These are phyloP conservation scores for Trametopsis cervina DNA, from an alignment of 768 basidiomycete genomes.

Conservation along the genomic window DNA sequence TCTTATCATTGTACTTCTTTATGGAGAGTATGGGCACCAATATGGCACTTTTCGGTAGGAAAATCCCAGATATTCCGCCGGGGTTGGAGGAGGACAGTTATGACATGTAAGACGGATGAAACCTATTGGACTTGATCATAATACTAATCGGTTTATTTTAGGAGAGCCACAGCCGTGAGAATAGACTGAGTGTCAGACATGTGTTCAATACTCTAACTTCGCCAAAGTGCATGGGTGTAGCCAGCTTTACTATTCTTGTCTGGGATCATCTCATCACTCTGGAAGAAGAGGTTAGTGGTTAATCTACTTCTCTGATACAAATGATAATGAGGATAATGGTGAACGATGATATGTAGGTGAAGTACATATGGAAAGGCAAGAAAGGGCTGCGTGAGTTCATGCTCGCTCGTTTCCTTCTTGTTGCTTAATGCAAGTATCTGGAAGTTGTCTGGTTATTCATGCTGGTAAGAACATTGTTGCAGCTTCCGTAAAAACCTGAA, in stretches of 20 bases:
- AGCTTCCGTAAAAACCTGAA: no score
- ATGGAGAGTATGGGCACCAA: no score
- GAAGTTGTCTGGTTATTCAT: constrained; percentile 33
- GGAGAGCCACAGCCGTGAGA: constrained; percentile 9
- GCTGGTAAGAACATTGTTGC: constrained; percentile 19
- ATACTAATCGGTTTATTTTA: neutral
- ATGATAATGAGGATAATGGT: no score
- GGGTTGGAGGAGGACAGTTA: neutral
- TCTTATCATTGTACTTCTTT: no score
- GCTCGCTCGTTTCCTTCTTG: no score
- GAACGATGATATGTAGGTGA: no score
- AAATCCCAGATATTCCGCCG: neutral
- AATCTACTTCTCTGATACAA: neutral
- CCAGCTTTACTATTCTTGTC: constrained; percentile 42
- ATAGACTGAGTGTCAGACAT: neutral
- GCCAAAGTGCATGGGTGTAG: constrained; percentile 51
- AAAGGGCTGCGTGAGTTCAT: constrained; percentile 37
- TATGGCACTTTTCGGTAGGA: neutral
- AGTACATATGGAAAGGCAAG: constrained; percentile 45
- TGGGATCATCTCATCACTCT: constrained; percentile 56
- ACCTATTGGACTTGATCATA: neutral
- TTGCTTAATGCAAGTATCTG: no score
- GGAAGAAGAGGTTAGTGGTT: constrained; percentile 31
- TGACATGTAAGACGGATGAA: constrained; percentile 4
- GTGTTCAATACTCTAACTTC: no score